phyloP scores from a whole-genome alignment of 768 basidiomycete genomes.

The Naganishia randhawae region DNA sequence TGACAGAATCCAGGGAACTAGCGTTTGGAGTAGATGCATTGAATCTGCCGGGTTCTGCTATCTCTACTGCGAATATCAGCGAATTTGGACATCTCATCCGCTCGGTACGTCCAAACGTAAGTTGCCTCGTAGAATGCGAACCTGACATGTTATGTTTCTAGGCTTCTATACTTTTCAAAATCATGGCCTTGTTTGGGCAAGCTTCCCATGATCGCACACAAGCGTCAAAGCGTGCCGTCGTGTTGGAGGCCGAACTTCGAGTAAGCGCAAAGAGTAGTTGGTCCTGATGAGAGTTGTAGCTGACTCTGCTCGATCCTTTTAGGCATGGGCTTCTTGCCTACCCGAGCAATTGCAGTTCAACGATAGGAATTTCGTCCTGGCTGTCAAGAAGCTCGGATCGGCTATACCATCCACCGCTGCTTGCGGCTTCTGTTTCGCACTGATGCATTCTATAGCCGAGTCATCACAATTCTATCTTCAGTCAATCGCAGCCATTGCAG shows the following conservation, averaged over 20 bases:
- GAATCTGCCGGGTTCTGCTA: constrained; percentile 13
- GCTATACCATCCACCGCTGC: constrained; percentile 35
- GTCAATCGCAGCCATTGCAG: constrained; percentile 37
- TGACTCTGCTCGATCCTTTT: neutral
- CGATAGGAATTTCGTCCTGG: constrained; percentile 38
- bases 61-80: constrained; percentile 37
- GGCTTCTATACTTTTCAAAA: constrained; percentile 43
- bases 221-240: constrained; percentile 16
- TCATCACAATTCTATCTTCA: constrained; percentile 50
- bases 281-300: neutral
- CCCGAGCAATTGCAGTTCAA: constrained; percentile 45
- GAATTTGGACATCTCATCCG: constrained; percentile 48
- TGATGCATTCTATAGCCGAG: constrained; percentile 49
- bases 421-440: constrained; percentile 43
- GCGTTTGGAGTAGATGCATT: constrained; percentile 33
- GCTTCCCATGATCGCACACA: constrained; percentile 1
- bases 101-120: constrained; percentile 36
- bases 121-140: neutral
- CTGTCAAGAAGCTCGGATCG: constrained; percentile 35
- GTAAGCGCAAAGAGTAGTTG: constrained; percentile 25
- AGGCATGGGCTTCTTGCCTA: constrained; percentile 44
- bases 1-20: constrained; percentile 26
- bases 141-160: constrained; percentile 5
- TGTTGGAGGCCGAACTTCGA: constrained; percentile 41
- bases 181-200: constrained; percentile 35